These are phyloP conservation scores for Boletus vermiculosoides DNA, from an alignment of 768 basidiomycete genomes.

Conservation along the genomic window DNA sequence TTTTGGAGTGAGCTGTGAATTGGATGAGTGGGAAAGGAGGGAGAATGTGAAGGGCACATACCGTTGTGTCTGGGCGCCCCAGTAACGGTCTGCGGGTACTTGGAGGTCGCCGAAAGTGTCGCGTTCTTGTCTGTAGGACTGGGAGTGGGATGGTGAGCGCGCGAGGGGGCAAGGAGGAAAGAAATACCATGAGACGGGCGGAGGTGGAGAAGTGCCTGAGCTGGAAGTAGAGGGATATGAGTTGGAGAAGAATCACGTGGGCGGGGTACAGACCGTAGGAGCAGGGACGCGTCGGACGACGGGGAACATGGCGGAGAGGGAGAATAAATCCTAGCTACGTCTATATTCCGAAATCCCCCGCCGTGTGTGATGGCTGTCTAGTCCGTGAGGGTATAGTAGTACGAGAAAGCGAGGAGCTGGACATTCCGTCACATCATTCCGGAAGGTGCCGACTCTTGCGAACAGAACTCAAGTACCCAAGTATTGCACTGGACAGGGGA, in stretches of 20 bases:
- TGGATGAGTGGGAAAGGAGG: slow-evolving; percentile 10
- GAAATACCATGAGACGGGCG: slow-evolving; percentile 36
- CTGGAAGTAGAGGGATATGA: neutral
- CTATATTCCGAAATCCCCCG: slow-evolving; percentile 13
- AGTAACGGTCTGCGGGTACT: slow-evolving; percentile 87
- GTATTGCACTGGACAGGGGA: no score
- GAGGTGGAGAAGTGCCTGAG: slow-evolving; percentile 31
- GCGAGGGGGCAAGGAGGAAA: neutral
- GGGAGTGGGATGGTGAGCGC: slow-evolving; percentile 32
- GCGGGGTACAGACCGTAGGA: slow-evolving; percentile 5
- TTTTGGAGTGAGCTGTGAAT: slow-evolving; percentile 80
- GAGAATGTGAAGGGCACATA: slow-evolving; percentile 26
- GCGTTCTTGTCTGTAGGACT: slow-evolving; percentile 71
- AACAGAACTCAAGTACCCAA: no score
- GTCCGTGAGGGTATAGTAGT: neutral
- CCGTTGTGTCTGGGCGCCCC: slow-evolving; percentile 99
- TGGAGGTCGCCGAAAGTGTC: slow-evolving; percentile 96
- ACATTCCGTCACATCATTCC: neutral
- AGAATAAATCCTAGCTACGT: neutral
- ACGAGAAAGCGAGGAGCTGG: no score
- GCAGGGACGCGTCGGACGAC: slow-evolving; percentile 8
- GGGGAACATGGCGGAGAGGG: slow-evolving; percentile 13
- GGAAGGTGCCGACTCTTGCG: no score
- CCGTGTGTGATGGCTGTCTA: neutral
- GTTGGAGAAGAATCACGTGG: slow-evolving; percentile 24